Conservation (phyloP, 257 asterid genomes). For the Osmanthus fragrans region DNA sequence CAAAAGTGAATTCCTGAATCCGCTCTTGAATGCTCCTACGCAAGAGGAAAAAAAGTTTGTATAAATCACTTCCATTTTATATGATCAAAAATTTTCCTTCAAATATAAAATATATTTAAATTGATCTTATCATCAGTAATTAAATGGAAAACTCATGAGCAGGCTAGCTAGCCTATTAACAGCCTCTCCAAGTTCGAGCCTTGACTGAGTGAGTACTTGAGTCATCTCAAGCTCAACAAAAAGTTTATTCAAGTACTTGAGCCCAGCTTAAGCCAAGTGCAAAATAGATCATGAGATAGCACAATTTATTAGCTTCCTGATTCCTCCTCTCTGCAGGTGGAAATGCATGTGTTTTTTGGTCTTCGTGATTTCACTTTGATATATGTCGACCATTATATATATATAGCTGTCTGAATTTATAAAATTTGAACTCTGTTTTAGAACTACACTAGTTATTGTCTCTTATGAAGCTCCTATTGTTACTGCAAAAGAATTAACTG, state of each 20-base stretch:
- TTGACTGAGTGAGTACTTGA: background rate
- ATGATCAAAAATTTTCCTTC: background rate
- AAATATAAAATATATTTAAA: background rate
- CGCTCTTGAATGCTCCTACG: background rate
- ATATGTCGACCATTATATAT: background rate
- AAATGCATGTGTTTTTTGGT: background rate
- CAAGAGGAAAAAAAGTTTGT: background rate
- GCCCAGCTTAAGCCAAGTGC: background rate
- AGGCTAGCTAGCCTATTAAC: background rate
- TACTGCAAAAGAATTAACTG: background rate
- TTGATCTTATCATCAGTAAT: background rate
- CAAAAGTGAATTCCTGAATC: too few relatives aligned
- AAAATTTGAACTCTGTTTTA: background rate
- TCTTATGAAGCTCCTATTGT: background rate
- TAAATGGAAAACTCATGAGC: background rate
- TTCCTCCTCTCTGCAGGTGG: background rate
- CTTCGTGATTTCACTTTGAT: background rate
- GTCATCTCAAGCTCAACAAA: background rate
- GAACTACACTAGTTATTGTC: constrained; percentile 1
- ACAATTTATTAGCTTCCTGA: background rate
- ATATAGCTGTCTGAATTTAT: background rate
- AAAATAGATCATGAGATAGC: background rate
- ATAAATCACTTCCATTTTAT: background rate
- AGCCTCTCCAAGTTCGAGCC: background rate
- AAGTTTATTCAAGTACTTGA: background rate